These are phyloP conservation scores for Lizanozyma gosingica DNA, from an alignment of 1,139 yeast genomes.

Conservation along the genomic window DNA sequence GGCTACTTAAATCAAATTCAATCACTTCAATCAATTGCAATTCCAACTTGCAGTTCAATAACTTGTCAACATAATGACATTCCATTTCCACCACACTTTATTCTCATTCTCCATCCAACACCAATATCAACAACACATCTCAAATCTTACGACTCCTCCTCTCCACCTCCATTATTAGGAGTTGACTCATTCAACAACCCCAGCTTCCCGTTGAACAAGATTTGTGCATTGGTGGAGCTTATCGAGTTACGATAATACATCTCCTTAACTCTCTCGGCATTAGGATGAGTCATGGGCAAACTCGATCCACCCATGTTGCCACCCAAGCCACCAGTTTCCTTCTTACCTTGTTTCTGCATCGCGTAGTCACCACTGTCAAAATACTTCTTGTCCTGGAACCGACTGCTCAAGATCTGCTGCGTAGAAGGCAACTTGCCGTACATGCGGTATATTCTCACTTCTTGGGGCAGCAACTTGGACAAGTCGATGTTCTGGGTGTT, in stretches of 20 bases:
- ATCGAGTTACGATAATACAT: conserved; percentile 38
- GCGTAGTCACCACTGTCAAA: conserved; percentile 98
- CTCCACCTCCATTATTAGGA: conserved; percentile 18
- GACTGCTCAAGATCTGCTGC: conserved; percentile 71
- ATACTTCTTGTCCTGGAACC: conserved; percentile 81
- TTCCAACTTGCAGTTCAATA: too few relatives aligned
- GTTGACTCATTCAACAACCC: conserved; percentile 37
- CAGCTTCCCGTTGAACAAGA: conserved; percentile 39
- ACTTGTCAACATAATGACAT: too few relatives aligned
- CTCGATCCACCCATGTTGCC: neutral
- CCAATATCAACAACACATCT: too few relatives aligned
- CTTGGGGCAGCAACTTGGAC: conserved; percentile 57
- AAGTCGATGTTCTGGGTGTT: conserved; percentile 27
- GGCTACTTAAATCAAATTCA: too few relatives aligned
- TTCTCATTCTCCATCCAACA: too few relatives aligned
- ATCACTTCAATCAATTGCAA: too few relatives aligned
- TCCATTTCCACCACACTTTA: too few relatives aligned
- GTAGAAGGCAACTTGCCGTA: conserved; percentile 88
- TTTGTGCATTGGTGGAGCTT: conserved; percentile 36
- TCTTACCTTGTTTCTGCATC: conserved; percentile 60
- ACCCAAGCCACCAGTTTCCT: neutral
- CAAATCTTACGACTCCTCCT: conserved; percentile 7
- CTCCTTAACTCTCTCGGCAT: conserved; percentile 42
- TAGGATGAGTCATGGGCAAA: conserved; percentile 37
- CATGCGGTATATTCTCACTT: conserved; percentile 59